phyloP scores from a whole-genome alignment of 2,329 filamentous ascomycete genomes.

The Monosporascus sp. region DNA sequence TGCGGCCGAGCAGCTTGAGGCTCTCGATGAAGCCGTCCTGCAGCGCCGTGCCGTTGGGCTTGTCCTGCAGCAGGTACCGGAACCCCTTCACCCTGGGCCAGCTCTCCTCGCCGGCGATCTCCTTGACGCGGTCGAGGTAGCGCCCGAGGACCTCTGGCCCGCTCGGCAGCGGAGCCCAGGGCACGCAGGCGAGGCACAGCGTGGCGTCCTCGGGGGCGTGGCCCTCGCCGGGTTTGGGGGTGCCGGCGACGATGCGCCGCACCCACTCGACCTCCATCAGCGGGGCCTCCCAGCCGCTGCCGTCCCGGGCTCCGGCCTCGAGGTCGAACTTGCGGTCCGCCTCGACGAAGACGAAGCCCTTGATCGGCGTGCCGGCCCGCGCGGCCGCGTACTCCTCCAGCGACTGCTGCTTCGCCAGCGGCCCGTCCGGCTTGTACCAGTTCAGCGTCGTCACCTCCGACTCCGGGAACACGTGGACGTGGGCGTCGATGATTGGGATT shows the following conservation, averaged over 20 bases:
- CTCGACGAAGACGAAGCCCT: constrained; percentile 79
- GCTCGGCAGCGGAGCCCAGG: constrained; percentile 79
- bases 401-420: constrained; percentile 60
- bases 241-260: constrained; percentile 58
- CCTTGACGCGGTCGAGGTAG: constrained; percentile 60
- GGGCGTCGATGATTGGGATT: constrained; percentile 74
- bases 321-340: constrained; percentile 66
- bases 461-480: constrained; percentile 81
- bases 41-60: constrained; percentile 61
- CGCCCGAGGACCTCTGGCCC: constrained; percentile 52
- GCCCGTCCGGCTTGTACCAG: constrained; percentile 60
- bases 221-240: constrained; percentile 51
- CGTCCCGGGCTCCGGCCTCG: constrained; percentile 37
- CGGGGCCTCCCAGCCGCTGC: constrained; percentile 59
- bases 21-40: constrained; percentile 58
- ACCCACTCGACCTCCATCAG: constrained; percentile 69
- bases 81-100: constrained; percentile 73
- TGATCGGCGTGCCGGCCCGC: constrained; percentile 38
- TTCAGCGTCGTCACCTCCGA: constrained; percentile 61
- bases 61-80: constrained; percentile 77
- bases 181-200: constrained; percentile 65
- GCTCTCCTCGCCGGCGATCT: constrained; percentile 52
- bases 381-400: constrained; percentile 56
- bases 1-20: constrained; percentile 58
- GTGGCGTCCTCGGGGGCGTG: constrained; percentile 45